These are phyloP conservation scores for Thermomyces lanuginosus DNA, from an alignment of 2,329 filamentous ascomycete species.

Conservation along the genomic window DNA sequence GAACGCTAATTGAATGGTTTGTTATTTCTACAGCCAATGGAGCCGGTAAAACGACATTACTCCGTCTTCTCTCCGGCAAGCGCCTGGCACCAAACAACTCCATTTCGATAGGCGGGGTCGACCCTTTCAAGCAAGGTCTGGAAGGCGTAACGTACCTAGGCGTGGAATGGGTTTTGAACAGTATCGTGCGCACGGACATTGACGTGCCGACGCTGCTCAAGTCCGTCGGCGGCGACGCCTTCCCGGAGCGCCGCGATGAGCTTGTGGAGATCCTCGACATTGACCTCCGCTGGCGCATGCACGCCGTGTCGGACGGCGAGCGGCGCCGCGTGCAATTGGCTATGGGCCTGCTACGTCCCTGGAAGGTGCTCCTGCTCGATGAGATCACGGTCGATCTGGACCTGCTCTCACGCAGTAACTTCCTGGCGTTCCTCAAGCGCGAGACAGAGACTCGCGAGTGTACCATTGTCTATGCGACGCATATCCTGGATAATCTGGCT, in stretches of 20 bases:
- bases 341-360: constrained; percentile 85
- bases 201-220: constrained; percentile 71
- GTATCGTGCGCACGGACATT: constrained; percentile 88
- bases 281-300: constrained; percentile 85
- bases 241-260: constrained; percentile 67
- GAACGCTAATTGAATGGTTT: constrained; percentile 7
- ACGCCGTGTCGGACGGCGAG: constrained; percentile 87
- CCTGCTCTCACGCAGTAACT: constrained; percentile 66
- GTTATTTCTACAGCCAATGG: constrained; percentile 53
- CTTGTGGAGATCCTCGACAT: constrained; percentile 79
- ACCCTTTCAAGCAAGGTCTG: constrained; percentile 79
- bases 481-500: constrained; percentile 88
- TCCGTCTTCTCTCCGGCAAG: constrained; percentile 87
- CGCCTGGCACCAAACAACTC: constrained; percentile 64
- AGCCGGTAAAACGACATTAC: constrained; percentile 89
- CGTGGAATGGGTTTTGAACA: constrained; percentile 94
- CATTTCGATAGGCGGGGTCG: constrained; percentile 64
- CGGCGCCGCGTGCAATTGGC: constrained; percentile 79
- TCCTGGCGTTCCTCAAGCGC: constrained; percentile 66
- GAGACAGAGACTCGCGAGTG: constrained; percentile 73
- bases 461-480: constrained; percentile 93
- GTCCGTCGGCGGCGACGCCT: constrained; percentile 74
- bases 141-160: constrained; percentile 95
- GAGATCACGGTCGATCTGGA: constrained; percentile 97
- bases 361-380: constrained; percentile 79